Percentiles rank a stretch among this genome's conserved stretches.
Evolutionary conservation across 805 yeast species (phyloP).

Genomic region (Cyberlindnera mycetangii): DNA sequence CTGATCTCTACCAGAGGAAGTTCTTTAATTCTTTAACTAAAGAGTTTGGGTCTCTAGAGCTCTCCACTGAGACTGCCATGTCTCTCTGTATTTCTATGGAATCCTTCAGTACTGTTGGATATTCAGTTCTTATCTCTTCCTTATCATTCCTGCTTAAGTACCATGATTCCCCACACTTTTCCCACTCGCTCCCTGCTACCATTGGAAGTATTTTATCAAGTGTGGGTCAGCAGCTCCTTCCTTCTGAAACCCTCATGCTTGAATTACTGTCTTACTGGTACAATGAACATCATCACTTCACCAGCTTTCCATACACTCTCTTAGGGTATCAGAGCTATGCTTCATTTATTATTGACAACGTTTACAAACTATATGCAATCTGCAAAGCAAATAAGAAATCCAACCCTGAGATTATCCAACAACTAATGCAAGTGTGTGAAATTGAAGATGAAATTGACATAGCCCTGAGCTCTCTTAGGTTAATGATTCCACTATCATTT

Average conservation of each 20-base stretch:
- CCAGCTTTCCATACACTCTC: slow-evolving; percentile 11
- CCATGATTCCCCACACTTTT: slow-evolving; percentile 19
- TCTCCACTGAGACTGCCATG: slow-evolving; percentile 29
- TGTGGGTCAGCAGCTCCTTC: background rate
- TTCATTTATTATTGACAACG: slow-evolving; percentile 25
- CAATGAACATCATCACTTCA: slow-evolving; percentile 3
- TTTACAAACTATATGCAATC: slow-evolving; percentile 39
- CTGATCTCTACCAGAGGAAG: slow-evolving; percentile 1
- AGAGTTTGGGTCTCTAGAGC: slow-evolving; percentile 24
- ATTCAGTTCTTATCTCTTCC: slow-evolving; percentile 20
- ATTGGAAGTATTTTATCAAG: background rate
- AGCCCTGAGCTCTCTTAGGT: slow-evolving; percentile 34
- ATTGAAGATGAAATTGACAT: slow-evolving; percentile 21
- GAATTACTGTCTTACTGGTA: slow-evolving; percentile 19
- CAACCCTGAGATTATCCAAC: background rate
- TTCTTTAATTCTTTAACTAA: slow-evolving; percentile 28
- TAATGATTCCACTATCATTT: slow-evolving; percentile 43
- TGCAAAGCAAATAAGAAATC: slow-evolving; percentile 23
- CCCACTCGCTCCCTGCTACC: slow-evolving; percentile 17
- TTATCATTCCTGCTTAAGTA: slow-evolving; percentile 8
- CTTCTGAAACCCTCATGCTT: slow-evolving; percentile 7
- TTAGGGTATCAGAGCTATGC: slow-evolving; percentile 9
- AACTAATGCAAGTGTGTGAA: background rate
- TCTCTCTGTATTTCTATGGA: slow-evolving; percentile 23
- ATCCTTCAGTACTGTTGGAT: slow-evolving; percentile 14